Base-by-base conservation (phyloP, 805 yeast species). In the Cyberlindnera saturnus region DNA sequence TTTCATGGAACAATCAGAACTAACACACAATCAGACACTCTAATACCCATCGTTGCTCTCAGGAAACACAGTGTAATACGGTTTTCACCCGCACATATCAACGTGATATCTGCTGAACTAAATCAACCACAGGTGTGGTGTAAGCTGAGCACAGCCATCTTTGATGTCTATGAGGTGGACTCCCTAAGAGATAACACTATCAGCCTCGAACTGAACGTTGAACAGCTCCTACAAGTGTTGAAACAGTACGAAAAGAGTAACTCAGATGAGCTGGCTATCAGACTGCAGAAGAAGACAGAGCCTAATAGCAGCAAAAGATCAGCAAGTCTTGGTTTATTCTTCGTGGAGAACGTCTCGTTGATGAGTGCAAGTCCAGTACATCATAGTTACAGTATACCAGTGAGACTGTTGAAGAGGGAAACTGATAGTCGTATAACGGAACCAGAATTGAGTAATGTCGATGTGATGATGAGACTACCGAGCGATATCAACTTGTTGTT, bases 61-160 rank as follows among this genome's bases (percentile, higher is more conserved):
- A 63, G 86, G 32, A 79, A 76, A 54, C 65, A 68, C 44, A 78
- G 84, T 36, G 73, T 79, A 1, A 63, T 83, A 19, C 64, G 79
- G 40, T 79, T 83, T 62, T 71, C 79, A 1, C 75, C 72, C 3
- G 58, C 65, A 1, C 68, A 68, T 43, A 60, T 83, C 34, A 57
- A 67, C 32, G 69, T 81, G 13, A 73, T 81, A 5, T 77, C 81
- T 50, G 69, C 74, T 1, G 67, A 74, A 8, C 50, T 70, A 23
- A 66, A 71, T 36, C 83, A 80, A 45, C 86, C 88, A 3, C 86
- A 81, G 48, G 75, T 79, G 3, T 83, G 88, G 87, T 73, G 83
- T 50, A 76, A 75, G 46, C 54, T 82, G 13, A 65, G 71, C 15
- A 67, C 55, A 3, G 62, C 68, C 13, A 56, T 79, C 32, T 57